These are phyloP conservation scores for Apiospora hydei DNA, from an alignment of 2,329 filamentous ascomycete genomes.

Conservation along the genomic window DNA sequence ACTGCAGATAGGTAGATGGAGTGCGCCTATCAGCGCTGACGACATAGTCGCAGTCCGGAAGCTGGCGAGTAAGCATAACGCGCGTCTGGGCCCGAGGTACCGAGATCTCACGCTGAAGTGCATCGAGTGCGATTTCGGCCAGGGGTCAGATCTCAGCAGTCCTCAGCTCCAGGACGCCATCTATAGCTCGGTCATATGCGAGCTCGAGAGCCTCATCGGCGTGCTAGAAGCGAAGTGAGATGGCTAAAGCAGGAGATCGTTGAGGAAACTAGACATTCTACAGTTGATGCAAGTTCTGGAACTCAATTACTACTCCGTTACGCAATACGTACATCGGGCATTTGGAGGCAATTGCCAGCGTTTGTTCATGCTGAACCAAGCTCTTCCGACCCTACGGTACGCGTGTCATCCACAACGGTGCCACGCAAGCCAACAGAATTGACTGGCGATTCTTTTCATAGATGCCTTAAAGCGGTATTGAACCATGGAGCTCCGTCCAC, in stretches of 20 bases:
- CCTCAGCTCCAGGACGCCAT: constrained; percentile 26
- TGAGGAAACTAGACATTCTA: too few species aligned
- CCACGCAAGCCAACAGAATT: too few species aligned
- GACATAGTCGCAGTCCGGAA: constrained; percentile 26
- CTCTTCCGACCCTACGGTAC: too few species aligned
- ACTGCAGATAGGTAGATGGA: constrained; percentile 30
- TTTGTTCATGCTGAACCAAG: too few species aligned
- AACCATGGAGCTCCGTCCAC: too few species aligned
- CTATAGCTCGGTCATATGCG: constrained; percentile 24
- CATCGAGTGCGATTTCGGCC: constrained; percentile 30
- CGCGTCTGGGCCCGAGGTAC: constrained; percentile 25
- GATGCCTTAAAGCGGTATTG: not conserved
- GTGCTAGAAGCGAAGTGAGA: not conserved
- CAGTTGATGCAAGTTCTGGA: too few species aligned
- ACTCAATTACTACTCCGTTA: too few species aligned
- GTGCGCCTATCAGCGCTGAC: not conserved
- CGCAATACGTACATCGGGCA: too few species aligned
- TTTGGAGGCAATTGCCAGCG: too few species aligned
- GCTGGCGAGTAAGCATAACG: constrained; percentile 5
- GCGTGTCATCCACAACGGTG: too few species aligned
- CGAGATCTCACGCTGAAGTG: constrained; percentile 24
- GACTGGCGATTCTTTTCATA: too few species aligned
- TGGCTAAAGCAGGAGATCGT: not conserved
- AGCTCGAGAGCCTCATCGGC: constrained; percentile 25
- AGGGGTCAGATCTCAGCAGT: constrained; percentile 25